Evolutionary conservation across 1,284 basidiomycete genomes (phyloP), one percentile per base, ranked within the genome.

Genomic region (Ceratobasidium sp.): DNA sequence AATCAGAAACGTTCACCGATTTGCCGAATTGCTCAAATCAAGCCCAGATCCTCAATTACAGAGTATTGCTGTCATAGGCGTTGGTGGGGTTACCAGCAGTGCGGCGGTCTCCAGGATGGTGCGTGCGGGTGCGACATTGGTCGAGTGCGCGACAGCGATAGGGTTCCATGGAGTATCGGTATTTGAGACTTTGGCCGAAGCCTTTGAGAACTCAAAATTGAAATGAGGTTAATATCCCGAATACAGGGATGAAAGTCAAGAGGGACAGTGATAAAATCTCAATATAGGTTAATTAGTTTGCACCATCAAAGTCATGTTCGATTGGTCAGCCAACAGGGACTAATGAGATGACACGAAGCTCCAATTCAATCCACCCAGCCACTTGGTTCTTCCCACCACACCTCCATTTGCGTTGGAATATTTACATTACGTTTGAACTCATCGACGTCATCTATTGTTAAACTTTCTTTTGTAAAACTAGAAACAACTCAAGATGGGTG

Each of bases 101-200:
- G 87, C 83, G 18, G 89, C 87, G 0, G 87, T 83, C 4, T 78
- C 80, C 61, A 84, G 93, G 70, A 94, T 94, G 91, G 81, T 82
- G 21, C 82, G 82, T 46, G 92, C 88, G 11, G 93, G 93, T 3
- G 93, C 92, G 11, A 80, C 81, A 47, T 86, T 88, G 0, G 89
- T 94, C 14, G 93, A 86, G 7, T 89, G 89, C 78, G 92, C 93
- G 21, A 93, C 91, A 4, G 80, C 90, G 30, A 82, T 94, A 47
- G 92, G 92, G 1, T 84, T 83, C 71, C 81, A 89, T 72, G 92
- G 92, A 0, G 84, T 91, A 1, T 79, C 79, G 46, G 88, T 88
- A 7, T 94, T 94, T 77, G 85, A 88, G 79, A 82, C 83, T 44
- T 79, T 91, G 71, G 57, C 44, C 9, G 64, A 79, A 18, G 78